Evolutionary conservation across 768 basidiomycete genomes (phyloP).

Genomic region (Hypholoma fasciculare): DNA sequence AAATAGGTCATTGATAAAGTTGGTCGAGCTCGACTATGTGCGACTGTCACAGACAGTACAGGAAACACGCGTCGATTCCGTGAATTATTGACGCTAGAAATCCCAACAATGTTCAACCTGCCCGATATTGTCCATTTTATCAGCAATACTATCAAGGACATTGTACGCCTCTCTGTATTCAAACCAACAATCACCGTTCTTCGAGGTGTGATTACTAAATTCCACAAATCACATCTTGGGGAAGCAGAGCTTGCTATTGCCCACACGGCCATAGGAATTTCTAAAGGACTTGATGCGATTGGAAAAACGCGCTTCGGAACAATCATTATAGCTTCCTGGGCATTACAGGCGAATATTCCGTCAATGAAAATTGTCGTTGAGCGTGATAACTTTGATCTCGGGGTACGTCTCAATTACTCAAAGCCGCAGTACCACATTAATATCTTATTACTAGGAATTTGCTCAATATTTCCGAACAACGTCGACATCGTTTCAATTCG

Average conservation of each 20-base stretch:
- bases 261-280: slow-evolving; percentile 8
- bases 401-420: slow-evolving; percentile 1
- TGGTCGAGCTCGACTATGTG: slow-evolving; percentile 21
- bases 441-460: neutral
- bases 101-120: slow-evolving; percentile 19
- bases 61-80: slow-evolving; percentile 23
- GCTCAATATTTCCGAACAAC: slow-evolving; percentile 1
- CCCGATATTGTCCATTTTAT: slow-evolving; percentile 25
- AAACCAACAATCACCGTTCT: slow-evolving; percentile 14
- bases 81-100: slow-evolving; percentile 6
- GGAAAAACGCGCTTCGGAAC: slow-evolving; percentile 25
- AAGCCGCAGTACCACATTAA: neutral
- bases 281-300: slow-evolving; percentile 20
- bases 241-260: slow-evolving; percentile 14
- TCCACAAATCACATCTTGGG: slow-evolving; percentile 19
- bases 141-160: slow-evolving; percentile 4
- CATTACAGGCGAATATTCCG: slow-evolving; percentile 17
- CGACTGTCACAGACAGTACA: slow-evolving; percentile 24
- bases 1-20: slow-evolving; percentile 16
- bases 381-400: slow-evolving; percentile 13
- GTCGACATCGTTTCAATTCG: slow-evolving; percentile 14
- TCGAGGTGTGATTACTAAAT: slow-evolving; percentile 19
- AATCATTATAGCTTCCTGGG: slow-evolving; percentile 15
- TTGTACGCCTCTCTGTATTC: neutral
- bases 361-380: slow-evolving; percentile 17